Conservation (phyloP, 2,329 filamentous ascomycete genomes). For the Cercospora zeina region DNA sequence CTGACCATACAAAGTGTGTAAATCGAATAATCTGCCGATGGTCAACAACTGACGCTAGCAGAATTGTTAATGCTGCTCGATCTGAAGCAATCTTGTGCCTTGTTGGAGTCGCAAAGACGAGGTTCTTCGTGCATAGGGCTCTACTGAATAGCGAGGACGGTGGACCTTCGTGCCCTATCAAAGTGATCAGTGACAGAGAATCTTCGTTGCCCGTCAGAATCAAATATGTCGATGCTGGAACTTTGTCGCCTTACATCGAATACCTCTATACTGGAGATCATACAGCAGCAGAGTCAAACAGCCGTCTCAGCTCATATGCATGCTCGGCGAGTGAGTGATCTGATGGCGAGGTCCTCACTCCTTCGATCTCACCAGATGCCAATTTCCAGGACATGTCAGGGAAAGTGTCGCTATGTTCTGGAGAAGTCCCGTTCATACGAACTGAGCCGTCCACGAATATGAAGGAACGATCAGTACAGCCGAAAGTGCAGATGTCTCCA, state of each 20-base stretch:
- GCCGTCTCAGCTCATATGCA: background rate
- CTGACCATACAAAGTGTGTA: background rate
- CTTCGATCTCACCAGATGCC: background rate
- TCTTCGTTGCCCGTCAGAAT: background rate
- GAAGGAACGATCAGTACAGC: background rate
- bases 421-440: background rate
- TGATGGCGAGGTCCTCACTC: background rate
- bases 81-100: background rate
- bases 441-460: background rate
- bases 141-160: background rate
- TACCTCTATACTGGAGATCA: background rate
- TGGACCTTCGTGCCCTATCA: background rate
- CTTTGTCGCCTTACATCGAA: background rate
- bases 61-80: background rate
- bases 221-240: background rate
- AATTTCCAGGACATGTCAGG: background rate
- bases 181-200: background rate
- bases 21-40: background rate
- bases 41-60: background rate
- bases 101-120: background rate
- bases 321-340: background rate
- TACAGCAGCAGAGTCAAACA: background rate
- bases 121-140: background rate
- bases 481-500: background rate
- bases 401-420: background rate